phyloP scores from a whole-genome alignment of 2,329 filamentous ascomycete species.

The Cladophialophora yegresii region DNA sequence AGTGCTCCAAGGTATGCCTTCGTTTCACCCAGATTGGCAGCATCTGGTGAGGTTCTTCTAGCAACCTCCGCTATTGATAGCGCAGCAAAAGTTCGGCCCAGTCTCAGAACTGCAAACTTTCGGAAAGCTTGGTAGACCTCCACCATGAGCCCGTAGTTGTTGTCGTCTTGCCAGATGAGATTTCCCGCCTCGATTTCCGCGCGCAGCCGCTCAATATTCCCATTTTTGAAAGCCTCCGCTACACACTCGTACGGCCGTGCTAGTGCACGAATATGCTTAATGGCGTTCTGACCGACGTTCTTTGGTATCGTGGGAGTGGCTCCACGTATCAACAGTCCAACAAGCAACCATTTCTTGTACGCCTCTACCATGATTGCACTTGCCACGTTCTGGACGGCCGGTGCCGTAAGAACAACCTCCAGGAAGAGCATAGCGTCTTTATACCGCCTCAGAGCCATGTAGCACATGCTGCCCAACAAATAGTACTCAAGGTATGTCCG shows the following conservation, averaged over 20 bases:
- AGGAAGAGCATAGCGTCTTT: conserved; percentile 62
- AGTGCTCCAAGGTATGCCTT: conserved; percentile 47
- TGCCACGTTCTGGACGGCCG: conserved; percentile 61
- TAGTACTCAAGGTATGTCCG: conserved; percentile 64
- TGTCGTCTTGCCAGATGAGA: conserved; percentile 67
- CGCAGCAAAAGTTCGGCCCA: conserved; percentile 71
- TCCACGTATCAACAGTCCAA: conserved; percentile 71
- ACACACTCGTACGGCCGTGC: conserved; percentile 72
- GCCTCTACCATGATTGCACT: conserved; percentile 83
- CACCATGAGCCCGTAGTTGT: conserved; percentile 69
- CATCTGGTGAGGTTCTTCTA: conserved; percentile 40
- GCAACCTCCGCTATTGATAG: conserved; percentile 57
- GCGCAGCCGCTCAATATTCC: conserved; percentile 61
- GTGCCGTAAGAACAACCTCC: conserved; percentile 67
- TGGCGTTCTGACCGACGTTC: conserved; percentile 55
- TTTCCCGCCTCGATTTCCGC: conserved; percentile 63
- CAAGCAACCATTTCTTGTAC: conserved; percentile 87
- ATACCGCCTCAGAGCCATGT: conserved; percentile 65
- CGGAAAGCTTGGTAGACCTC: conserved; percentile 72
- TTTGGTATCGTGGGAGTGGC: conserved; percentile 58
- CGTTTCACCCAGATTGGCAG: conserved; percentile 37
- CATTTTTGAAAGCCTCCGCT: conserved; percentile 66
- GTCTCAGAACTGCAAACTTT: conserved; percentile 71
- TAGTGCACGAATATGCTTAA: conserved; percentile 60
- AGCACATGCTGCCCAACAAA: conserved; percentile 64